Evolutionary conservation across 192 early-diverging fungal genomes (phyloP).

Genomic region (Gigaspora rosea): DNA sequence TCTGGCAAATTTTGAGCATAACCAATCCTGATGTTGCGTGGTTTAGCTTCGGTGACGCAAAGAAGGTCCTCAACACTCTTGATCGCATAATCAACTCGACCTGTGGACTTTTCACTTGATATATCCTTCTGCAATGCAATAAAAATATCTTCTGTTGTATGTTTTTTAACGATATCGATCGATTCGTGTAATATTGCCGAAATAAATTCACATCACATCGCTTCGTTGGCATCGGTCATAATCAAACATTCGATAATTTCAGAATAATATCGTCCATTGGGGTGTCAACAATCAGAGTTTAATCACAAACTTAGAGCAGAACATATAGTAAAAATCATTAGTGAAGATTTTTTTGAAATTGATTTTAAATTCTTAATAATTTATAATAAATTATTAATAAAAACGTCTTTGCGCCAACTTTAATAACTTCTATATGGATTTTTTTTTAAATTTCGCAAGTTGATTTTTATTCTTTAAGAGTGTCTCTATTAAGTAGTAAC

Average conservation of each 20-base stretch:
- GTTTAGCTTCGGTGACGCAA: not conserved
- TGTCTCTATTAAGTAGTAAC: too few species aligned
- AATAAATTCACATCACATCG: not conserved
- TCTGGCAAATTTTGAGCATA: conserved; percentile 3
- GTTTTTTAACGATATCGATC: not conserved
- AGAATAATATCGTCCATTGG: too few species aligned
- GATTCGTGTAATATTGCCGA: conserved; percentile 2
- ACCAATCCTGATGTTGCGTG: not conserved
- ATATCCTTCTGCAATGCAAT: not conserved
- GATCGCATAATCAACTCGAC: conserved; percentile 2
- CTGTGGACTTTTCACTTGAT: not conserved
- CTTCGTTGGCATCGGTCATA: not conserved
- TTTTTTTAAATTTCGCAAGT: too few species aligned
- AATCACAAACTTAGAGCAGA: too few species aligned
- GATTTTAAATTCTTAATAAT: too few species aligned
- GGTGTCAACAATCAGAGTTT: too few species aligned
- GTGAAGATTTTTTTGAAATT: too few species aligned
- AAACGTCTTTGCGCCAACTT: too few species aligned
- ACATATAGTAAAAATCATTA: too few species aligned
- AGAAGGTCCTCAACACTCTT: not conserved
- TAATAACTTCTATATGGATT: too few species aligned
- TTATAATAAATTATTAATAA: too few species aligned
- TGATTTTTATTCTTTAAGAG: too few species aligned
- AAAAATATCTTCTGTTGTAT: not conserved
- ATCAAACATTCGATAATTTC: not conserved